Evolutionary conservation across 2,329 filamentous ascomycete species (phyloP), one percentile per base, ranked within the genome.

Genomic region (Colletotrichum caudatum): DNA sequence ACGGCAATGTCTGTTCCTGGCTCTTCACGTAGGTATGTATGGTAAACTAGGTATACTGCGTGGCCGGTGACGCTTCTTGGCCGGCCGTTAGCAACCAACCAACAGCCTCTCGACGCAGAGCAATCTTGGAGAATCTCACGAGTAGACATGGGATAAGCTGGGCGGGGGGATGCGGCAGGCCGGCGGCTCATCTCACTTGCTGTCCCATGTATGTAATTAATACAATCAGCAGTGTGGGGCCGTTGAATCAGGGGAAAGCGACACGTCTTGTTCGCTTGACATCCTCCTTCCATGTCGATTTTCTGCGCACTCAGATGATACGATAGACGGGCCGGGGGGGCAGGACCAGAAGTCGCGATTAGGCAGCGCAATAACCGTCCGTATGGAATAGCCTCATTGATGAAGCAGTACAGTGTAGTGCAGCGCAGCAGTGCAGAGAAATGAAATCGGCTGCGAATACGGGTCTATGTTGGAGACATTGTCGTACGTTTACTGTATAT

Each of bases 221-320:
- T 26, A 60, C 41, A 72, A 72, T 72, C 60, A 72, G 60, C 46
- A 50, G 53, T 44, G 69, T 72, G 69, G 69, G 56, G 69, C 69
- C 51, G 65, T 56, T 54, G 59, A 20, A 60, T 48, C 46, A 41
- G 33, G 33, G 51, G 48, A 51, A 69, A 64, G 54, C 66, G 69
- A 64, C 69, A 59, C 59, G 53, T 71, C 64, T 56, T 62, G 62
- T 44, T n/a, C 20, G 9, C 11, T 65, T 6, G 14, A 39, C 35
- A n/a, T 26, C 48, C 51, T 63, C 39, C 53, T 46, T 35, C 51
- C 64, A 66, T 66, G 50, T 66, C 56, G 20, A 29, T 14, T 33
- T 41, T n/a, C 50, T 35, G 50, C 26, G 29, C 20, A 44, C 37
- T 9, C 61, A 54, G 37, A 64, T 64, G 50, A 56, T 23, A 53